Evolutionary conservation across 1,284 basidiomycete species (phyloP), one percentile per base, ranked within the genome.

Genomic region (Tilletia indica): DNA sequence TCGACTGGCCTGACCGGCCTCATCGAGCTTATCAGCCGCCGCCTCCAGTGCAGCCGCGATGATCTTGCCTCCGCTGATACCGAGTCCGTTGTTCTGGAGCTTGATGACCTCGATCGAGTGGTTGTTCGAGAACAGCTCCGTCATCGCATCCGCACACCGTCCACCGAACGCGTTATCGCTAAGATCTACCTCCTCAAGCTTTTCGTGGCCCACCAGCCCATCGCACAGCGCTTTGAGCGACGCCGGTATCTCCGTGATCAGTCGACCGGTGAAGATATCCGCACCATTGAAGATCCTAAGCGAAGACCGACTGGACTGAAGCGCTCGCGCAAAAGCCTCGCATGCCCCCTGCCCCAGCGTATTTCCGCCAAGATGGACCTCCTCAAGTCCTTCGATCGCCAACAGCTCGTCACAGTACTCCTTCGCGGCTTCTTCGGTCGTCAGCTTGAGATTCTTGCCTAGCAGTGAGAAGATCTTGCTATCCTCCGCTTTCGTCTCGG

Each of bases 111-210:
- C 85, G 93, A 96, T 78, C 90, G 87, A 69, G 76, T 76, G 81
- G 76, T 79, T 83, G 72, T 80, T 75, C 31, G 74, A 80, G 73
- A 82, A 74, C 87, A 97, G 92, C 63, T 91, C 90, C 66, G 95
- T 93, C 86, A 99, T 92, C 63, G 95, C 93, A 80, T 96, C 93
- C 19, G 96, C 94, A 54, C 92, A 95, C 79, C 96, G 91, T 42
- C 94, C 94, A 48, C 96, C 96, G 78, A 98, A 98, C 5, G 96
- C 96, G 80, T 99, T 99, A 86, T 99, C 95, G 77, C 91, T 93
- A 63, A 99, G 89, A 85, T 99, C 89, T 81, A 99, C 89, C 86
- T 94, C 93, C 68, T 92, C 87, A 42, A 99, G 90, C 9, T 90
- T 89, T 8, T 90, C 88, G 85, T 93, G 92, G 78, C 90, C 88